These are phyloP conservation scores for Ophiostoma himal-ulmi DNA, from an alignment of 2,329 filamentous ascomycete species.

Conservation along the genomic window DNA sequence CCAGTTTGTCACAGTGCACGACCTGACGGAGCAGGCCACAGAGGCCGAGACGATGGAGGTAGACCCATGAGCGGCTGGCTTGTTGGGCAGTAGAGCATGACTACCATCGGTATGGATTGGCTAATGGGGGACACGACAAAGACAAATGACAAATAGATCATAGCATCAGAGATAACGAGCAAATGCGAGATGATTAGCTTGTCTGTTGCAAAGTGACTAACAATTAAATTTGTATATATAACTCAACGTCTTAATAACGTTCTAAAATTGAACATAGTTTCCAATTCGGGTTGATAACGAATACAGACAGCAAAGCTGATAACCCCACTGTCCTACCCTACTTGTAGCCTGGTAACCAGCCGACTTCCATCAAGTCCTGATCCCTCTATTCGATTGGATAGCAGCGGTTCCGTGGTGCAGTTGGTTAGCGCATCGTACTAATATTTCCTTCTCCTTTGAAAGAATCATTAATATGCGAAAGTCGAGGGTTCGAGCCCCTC, in stretches of 20 bases:
- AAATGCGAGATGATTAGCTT: neutral
- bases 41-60: conserved; percentile 60
- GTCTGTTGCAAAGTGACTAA: neutral
- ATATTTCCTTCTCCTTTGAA: conserved; percentile 15
- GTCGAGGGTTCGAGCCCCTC: conserved; percentile 17
- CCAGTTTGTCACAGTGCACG: conserved; percentile 88
- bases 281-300: too few relatives aligned
- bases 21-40: conserved; percentile 58
- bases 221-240: neutral
- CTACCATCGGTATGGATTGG: neutral
- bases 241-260: too few relatives aligned
- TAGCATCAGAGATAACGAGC: conserved; percentile 5
- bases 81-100: neutral
- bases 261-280: too few relatives aligned
- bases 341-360: neutral
- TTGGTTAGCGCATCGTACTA: conserved; percentile 18
- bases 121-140: neutral
- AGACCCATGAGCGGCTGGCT: conserved; percentile 44
- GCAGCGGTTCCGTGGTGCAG: conserved; percentile 15
- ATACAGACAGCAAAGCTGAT: neutral
- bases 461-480: conserved; percentile 15
- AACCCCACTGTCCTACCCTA: neutral
- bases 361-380: conserved; percentile 12
- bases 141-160: conserved; percentile 5
- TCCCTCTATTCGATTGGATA: conserved; percentile 12